Percentiles rank a stretch among this genome's conserved stretches.
phyloP scores from a whole-genome alignment of 2,329 filamentous ascomycete genomes.

The Aspergillus transmontanensis region DNA sequence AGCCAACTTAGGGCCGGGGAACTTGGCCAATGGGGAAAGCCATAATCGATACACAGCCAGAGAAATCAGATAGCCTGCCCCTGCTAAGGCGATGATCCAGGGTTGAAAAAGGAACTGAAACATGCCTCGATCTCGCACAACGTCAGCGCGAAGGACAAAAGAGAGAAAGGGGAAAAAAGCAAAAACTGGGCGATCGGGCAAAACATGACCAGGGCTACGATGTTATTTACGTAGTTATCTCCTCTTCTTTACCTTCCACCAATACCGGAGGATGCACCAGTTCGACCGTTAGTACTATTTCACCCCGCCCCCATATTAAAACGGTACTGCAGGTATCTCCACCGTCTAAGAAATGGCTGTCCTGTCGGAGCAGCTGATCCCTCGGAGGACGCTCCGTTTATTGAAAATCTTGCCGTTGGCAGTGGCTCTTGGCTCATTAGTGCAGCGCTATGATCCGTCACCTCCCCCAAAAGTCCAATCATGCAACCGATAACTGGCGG shows the following conservation, averaged over 20 bases:
- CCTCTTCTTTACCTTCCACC: neutral
- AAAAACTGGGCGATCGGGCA: neutral
- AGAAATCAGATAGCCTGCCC: neutral
- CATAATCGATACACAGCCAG: slow-evolving; percentile 30
- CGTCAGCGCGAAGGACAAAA: neutral
- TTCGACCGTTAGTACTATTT: neutral
- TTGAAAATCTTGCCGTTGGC: neutral
- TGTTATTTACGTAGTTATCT: neutral
- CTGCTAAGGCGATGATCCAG: neutral
- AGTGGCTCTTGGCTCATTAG: neutral
- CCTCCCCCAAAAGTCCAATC: neutral
- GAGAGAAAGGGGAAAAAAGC: too few relatives aligned
- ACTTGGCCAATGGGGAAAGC: slow-evolving; percentile 32
- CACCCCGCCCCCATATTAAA: neutral
- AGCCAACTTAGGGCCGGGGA: slow-evolving; percentile 34
- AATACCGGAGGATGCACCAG: neutral
- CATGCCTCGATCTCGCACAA: neutral
- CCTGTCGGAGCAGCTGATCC: neutral
- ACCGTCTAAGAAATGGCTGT: neutral
- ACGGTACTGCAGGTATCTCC: neutral
- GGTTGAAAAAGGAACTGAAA: neutral
- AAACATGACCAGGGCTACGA: neutral
- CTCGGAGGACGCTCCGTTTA: neutral
- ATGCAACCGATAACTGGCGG: neutral
- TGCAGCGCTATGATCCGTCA: neutral